These are phyloP conservation scores for Mesotaenium endlicherianum DNA, from an alignment of 139 green algal species.

Conservation along the genomic window DNA sequence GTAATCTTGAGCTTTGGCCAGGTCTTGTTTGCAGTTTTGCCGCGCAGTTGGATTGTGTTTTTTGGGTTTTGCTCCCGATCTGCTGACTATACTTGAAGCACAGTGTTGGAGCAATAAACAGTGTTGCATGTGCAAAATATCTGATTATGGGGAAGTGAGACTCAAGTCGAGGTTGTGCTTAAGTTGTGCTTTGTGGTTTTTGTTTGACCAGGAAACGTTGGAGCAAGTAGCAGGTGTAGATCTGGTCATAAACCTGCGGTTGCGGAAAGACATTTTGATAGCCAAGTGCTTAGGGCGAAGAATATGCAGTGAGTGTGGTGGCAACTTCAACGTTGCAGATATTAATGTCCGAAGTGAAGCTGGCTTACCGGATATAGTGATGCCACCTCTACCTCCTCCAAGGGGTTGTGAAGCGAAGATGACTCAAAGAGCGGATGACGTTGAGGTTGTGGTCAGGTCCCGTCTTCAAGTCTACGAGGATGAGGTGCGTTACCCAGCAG, in stretches of 20 bases:
- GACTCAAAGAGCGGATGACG: constrained; percentile 80
- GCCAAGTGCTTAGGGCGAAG: constrained; percentile 76
- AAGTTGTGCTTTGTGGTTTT: too few species aligned
- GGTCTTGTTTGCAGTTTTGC: too few species aligned
- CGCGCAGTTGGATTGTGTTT: too few species aligned
- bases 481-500: constrained; percentile 10
- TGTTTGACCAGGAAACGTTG: too few species aligned
- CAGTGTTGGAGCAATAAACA: too few species aligned
- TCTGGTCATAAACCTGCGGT: constrained; percentile 82
- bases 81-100: too few species aligned
- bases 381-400: constrained; percentile 84
- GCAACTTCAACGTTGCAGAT: constrained; percentile 94
- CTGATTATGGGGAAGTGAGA: too few species aligned
- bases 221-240: too few species aligned
- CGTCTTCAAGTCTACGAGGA: constrained; percentile 74
- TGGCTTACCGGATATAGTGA: constrained; percentile 70
- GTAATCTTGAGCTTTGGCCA: too few species aligned
- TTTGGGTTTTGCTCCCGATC: too few species aligned
- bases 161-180: too few species aligned
- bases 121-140: too few species aligned
- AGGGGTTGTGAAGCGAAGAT: constrained; percentile 73
- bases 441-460: constrained; percentile 71
- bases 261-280: constrained; percentile 87
- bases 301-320: constrained; percentile 85
- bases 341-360: constrained; percentile 72